Conservation (phyloP, 106 monocot genomes). For the Dioscorea zingiberensis region DNA sequence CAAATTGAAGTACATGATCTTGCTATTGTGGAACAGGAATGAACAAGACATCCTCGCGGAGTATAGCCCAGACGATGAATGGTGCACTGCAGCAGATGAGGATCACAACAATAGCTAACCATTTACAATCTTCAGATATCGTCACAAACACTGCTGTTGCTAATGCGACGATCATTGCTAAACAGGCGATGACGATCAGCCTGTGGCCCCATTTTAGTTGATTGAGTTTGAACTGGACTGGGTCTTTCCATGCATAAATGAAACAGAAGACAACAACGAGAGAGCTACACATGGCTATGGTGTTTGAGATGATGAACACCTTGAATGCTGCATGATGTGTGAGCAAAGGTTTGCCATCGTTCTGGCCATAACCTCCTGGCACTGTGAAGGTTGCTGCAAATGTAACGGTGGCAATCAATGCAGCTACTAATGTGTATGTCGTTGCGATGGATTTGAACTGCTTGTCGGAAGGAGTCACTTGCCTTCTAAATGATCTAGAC, state of each 20-base stretch:
- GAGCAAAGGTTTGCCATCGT: slow-evolving; percentile 8
- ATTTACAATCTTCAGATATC: slow-evolving; percentile 1
- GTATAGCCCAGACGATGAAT: slow-evolving; percentile 9
- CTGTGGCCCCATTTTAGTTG: slow-evolving; percentile 27
- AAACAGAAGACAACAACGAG: slow-evolving; percentile 29
- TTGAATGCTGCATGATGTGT: slow-evolving; percentile 15
- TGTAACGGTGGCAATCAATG: slow-evolving; percentile 38
- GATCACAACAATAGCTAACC: slow-evolving; percentile 12
- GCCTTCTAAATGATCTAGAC: slow-evolving; percentile 1
- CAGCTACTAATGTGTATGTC: slow-evolving; percentile 23
- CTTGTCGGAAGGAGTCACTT: slow-evolving; percentile 3
- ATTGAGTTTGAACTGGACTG: slow-evolving; percentile 16
- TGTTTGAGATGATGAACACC: slow-evolving; percentile 27
- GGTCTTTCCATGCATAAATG: slow-evolving; percentile 34
- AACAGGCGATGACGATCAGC: slow-evolving; percentile 20
- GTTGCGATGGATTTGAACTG: slow-evolving; percentile 12
- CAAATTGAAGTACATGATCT: no score
- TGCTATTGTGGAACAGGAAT: not conserved
- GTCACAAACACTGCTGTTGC: slow-evolving; percentile 25
- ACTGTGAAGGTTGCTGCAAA: slow-evolving; percentile 38
- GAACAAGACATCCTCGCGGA: slow-evolving; percentile 12
- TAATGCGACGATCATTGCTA: slow-evolving; percentile 30
- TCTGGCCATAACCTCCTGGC: slow-evolving; percentile 31
- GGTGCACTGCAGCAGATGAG: slow-evolving; percentile 10
- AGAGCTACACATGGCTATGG: slow-evolving; percentile 42